Base-by-base conservation (phyloP, 352 stramenopile genomes). In the Pythium rhizo-oryzae region DNA sequence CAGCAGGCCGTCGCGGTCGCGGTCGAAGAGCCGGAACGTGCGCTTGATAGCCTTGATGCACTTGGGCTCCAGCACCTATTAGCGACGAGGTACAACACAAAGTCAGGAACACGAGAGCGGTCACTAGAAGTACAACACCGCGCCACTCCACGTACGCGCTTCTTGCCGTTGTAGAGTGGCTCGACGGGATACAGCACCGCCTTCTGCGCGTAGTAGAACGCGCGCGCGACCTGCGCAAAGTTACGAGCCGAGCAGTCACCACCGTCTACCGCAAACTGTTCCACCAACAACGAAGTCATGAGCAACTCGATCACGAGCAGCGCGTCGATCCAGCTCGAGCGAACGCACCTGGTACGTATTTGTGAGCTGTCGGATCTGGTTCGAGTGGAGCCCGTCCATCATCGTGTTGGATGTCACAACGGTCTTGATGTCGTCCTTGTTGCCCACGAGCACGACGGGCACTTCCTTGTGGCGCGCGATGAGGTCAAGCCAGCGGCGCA, bases 131-230 rank as follows among this genome's bases (percentile, higher is more conserved):
- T 6, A 33, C 28, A 33, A 33, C 28, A 33, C 6, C 3, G 3
- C 6, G 2, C 28, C 28, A 33, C 28, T 33, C 28, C 28, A 65
- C 74, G 19, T 79, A 93, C 87, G 62, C 83, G 81, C 61, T 90
- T 93, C 67, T 91, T 90, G 61, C 84, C 83, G 70, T 96, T 87
- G 76, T 93, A 96, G 28, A 97, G 75, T n/a, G 90, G 90, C 24
- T 89, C 81, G 23, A 95, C 81, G 4, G 90, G 90, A 69, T 97
- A 97, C 13, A 97, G 44, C n/a, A 97, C 90, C 7, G 89, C 87
- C 65, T 96, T 95, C 59, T 96, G 89, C 4, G 90, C 90, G 41
- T 93, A 79, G 74, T 92, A 92, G 67, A 97, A 97, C 8, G 91
- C 89, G 62, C 94, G 87, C 4, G 87, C 85, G 24, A 97, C 88